Conservation (phyloP, 1,139 yeast genomes). For the Pichia sp. region DNA sequence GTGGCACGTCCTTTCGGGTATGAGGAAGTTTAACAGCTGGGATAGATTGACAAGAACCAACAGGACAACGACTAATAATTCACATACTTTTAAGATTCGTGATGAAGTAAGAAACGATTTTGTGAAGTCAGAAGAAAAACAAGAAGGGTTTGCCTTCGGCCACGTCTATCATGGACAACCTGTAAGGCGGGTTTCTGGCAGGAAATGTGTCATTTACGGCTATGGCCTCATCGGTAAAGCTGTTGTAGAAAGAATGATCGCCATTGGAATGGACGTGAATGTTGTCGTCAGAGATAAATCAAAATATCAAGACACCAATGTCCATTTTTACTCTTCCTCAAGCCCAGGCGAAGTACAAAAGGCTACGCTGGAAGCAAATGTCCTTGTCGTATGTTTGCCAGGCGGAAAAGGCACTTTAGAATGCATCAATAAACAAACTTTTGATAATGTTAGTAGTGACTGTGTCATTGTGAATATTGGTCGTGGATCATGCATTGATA, state of each 20-base stretch:
- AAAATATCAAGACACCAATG: slow-evolving; percentile 2
- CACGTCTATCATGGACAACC: slow-evolving; percentile 42
- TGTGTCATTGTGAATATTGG: slow-evolving; percentile 74
- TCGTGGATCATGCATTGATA: slow-evolving; percentile 72
- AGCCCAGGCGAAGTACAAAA: slow-evolving; percentile 29
- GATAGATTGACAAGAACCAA: slow-evolving; percentile 38
- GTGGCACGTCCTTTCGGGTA: slow-evolving; percentile 53
- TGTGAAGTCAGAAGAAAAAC: slow-evolving; percentile 4
- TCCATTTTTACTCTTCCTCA: neutral
- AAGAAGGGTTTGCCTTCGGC: slow-evolving; percentile 33
- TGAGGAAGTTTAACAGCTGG: slow-evolving; percentile 55
- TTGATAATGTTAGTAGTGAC: slow-evolving; percentile 46
- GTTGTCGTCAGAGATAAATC: slow-evolving; percentile 11
- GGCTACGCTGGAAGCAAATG: slow-evolving; percentile 42
- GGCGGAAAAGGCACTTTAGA: slow-evolving; percentile 55
- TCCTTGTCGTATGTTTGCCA: slow-evolving; percentile 67
- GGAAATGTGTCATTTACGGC: slow-evolving; percentile 58
- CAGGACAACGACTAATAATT: neutral
- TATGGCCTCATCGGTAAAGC: slow-evolving; percentile 73
- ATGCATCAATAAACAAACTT: slow-evolving; percentile 47
- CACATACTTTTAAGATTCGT: slow-evolving; percentile 18
- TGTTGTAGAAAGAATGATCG: slow-evolving; percentile 52
- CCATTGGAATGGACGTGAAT: slow-evolving; percentile 56
- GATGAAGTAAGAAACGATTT: slow-evolving; percentile 9
- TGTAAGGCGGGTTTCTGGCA: slow-evolving; percentile 18